Base-by-base conservation (phyloP, 1,139 yeast genomes). In the Geotrichum candidum region DNA sequence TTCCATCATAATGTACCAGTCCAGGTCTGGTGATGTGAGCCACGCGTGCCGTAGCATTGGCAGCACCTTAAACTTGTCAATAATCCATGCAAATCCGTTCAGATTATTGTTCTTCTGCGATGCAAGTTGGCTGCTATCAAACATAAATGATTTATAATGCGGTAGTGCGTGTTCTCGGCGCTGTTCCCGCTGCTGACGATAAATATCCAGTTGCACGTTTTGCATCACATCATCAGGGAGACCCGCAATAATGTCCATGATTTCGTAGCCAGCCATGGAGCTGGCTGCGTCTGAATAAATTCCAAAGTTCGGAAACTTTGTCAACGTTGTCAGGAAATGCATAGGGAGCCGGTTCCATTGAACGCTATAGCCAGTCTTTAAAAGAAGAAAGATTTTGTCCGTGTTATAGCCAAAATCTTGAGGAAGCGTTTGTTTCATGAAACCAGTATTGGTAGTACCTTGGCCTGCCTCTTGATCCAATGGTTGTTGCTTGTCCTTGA, bases 41-140 rank as follows among this genome's bases (percentile, higher is more conserved):
- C 71, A 76, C 1, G 78, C 78, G 54, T 75, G 75, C 10, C 67
- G 67, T 25, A 74, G 68, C 73, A 76, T 76, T 15, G 79, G 79
- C 33, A 76, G 62, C 64, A 75, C 75, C 64, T 76, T 76, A 68
- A 69, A 74, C 65, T 70, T 69, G 67, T 76, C 79, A n/a, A 74
- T 68, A 71, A 68, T 13, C 70, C 68, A 78, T 75, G 76, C 41
- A 72, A 75, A 54, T 29, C 58, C 64, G 53, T 64, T 61, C 11
- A 59, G 31, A 50, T n/a, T 56, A 2, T 55, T 53, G 10, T 52
- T 46, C 18, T n/a, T 1, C 48, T 41, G 48, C 9, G 18, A 15
- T 15, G 50, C 38, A 33, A 48, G 35, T 33, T 53, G 29, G 29
- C 53, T 33, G 33, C 31, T 13, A 27, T 27, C 51, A 33, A 31